Percentiles rank a stretch among this genome's conserved stretches.
phyloP scores from a whole-genome alignment of 1,139 yeast species.

The Groenewaldozyma auringiensis region DNA sequence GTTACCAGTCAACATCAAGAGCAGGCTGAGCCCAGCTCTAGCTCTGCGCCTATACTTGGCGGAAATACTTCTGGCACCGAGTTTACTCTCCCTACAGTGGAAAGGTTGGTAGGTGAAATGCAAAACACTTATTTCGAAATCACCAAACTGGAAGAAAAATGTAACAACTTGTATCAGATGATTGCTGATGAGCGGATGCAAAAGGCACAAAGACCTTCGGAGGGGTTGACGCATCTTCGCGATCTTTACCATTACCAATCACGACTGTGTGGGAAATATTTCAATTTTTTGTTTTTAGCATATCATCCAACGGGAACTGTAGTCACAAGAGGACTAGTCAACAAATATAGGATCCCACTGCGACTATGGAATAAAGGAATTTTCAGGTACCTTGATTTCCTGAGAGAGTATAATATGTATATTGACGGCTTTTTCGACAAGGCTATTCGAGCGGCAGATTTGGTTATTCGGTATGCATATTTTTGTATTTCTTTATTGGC shows the following conservation, averaged over 20 bases:
- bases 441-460: constrained; percentile 23
- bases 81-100: constrained; percentile 15
- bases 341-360: constrained; percentile 27
- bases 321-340: constrained; percentile 21
- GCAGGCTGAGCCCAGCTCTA: background rate
- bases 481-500: constrained; percentile 24
- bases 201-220: background rate
- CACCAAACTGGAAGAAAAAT: constrained; percentile 20
- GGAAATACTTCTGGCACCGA: constrained; percentile 2
- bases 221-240: background rate
- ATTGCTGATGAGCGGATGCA: constrained; percentile 13
- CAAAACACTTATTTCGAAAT: constrained; percentile 23
- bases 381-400: constrained; percentile 24
- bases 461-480: constrained; percentile 23
- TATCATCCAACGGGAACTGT: constrained; percentile 23
- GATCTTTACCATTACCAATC: constrained; percentile 18
- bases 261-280: constrained; percentile 23
- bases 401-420: constrained; percentile 21
- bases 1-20: background rate
- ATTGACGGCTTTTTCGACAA: constrained; percentile 20
- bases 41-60: constrained; percentile 8
- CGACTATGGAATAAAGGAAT: constrained; percentile 31
- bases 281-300: constrained; percentile 25
- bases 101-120: constrained; percentile 17
- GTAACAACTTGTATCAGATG: constrained; percentile 12